A percentile compares a stretch with the other conserved stretches of the same genome.
Conservation (phyloP, 1,284 basidiomycete species). For the Ceratobasidium sp. region DNA sequence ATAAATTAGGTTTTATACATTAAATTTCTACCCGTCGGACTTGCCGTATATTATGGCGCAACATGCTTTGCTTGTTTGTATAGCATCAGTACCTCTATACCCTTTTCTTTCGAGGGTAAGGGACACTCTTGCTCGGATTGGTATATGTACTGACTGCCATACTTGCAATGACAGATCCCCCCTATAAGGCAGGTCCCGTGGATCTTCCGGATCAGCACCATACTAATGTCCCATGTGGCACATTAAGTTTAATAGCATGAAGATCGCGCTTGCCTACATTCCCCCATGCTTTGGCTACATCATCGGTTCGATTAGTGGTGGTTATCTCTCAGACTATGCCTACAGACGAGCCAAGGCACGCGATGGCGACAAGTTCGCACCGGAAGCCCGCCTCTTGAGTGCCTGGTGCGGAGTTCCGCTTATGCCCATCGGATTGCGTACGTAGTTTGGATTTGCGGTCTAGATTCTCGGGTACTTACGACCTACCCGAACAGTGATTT, state of each 20-base stretch:
- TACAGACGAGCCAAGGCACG: slow-evolving; percentile 35
- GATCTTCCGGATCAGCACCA: neutral
- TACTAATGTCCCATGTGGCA: neutral
- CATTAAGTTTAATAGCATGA: slow-evolving; percentile 31
- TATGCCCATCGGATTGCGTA: slow-evolving; percentile 51
- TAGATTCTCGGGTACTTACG: neutral
- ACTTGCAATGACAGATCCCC: slow-evolving; percentile 22
- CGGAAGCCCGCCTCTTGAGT: slow-evolving; percentile 52
- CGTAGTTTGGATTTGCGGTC: neutral
- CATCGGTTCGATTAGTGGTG: slow-evolving; percentile 44
- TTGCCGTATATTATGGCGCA: slow-evolving; percentile 44
- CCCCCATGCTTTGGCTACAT: slow-evolving; percentile 42
- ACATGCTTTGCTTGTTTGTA: slow-evolving; percentile 46
- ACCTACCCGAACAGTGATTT: slow-evolving; percentile 49
- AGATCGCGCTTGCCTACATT: slow-evolving; percentile 44
- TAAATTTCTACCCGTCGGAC: slow-evolving; percentile 43
- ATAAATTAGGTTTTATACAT: slow-evolving; percentile 39
- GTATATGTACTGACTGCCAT: neutral
- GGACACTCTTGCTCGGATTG: neutral
- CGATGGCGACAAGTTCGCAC: slow-evolving; percentile 46
- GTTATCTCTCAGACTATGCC: slow-evolving; percentile 44
- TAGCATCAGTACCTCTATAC: slow-evolving; percentile 40
- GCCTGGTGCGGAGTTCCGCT: slow-evolving; percentile 52
- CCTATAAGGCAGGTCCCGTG: slow-evolving; percentile 14
- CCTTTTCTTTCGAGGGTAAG: slow-evolving; percentile 41